Evolutionary conservation across 176 grass and related monocot species (phyloP), one percentile per base, ranked within the genome.

Genomic region (Saccharum spontaneum): DNA sequence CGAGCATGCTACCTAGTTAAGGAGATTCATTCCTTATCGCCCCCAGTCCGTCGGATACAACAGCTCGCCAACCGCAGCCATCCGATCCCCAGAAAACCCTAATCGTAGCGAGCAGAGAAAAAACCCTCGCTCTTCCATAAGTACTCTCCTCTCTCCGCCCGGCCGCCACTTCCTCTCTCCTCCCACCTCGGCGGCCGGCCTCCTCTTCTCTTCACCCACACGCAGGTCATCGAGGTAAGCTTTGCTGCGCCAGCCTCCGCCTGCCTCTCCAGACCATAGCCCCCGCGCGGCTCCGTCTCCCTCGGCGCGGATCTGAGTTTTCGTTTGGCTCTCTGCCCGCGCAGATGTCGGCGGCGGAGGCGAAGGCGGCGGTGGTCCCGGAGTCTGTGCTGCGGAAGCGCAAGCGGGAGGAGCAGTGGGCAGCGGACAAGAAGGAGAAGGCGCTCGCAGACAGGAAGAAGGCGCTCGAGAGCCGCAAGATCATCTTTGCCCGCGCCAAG

Each of bases 351-450:
- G 84, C 78, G 54, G 85, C 64, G 79, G 88, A 40, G 76, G 71
- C 83, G 71, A 91, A 82, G 68, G 44, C 78, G 84, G 79, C 37
- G 86, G 85, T 43, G 54, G 84, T 97, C 50, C 95, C 92, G 10
- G 92, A 97, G 87, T 97, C 95, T 20, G 62, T 89, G 37, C 70
- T 91, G 85, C 68, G 60, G 67, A 97, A 97, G 82, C 61, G 76
- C 73, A 97, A 94, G 89, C 63, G 92, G 33, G 84, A 84, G 66
- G 95, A 91, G 82, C 67, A 43, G 69, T 95, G 90, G 92, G 90
- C 85, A 0, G 59, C 79, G 18, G 95, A 88, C 50, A 90, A 87
- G 85, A 93, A 98, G 75, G 67, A 88, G 34, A 85, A 80, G 76
- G 71, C 79, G 22, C 76, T 80, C 12, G 81, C 65, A 31, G 78